phyloP scores from a whole-genome alignment of 345 rosid species.

The Brassica carinata region DNA sequence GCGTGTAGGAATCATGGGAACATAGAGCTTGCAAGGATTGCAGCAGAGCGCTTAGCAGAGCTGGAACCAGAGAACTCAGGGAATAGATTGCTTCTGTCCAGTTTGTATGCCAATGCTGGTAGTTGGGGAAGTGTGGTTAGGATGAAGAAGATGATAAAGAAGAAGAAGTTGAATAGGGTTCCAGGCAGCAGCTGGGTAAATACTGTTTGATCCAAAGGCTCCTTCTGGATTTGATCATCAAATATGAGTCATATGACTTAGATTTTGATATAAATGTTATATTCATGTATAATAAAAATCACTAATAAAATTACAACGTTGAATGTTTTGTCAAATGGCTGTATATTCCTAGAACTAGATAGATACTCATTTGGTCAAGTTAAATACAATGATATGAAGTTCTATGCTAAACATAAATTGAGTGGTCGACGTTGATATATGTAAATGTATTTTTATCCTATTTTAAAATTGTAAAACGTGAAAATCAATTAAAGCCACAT shows the following conservation, averaged over 20 bases:
- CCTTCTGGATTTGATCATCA: neutral
- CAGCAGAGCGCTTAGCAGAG: constrained; percentile 60
- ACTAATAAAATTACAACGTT: neutral
- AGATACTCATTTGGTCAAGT: no score
- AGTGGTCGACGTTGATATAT: no score
- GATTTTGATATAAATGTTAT: neutral
- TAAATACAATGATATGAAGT: no score
- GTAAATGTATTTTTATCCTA: no score
- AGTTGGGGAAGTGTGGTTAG: constrained; percentile 56
- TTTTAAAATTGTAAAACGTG: no score
- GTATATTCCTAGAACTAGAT: no score
- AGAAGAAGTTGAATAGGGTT: constrained; percentile 47
- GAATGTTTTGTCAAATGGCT: no score
- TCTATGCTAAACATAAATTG: no score
- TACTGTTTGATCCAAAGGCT: constrained; percentile 31
- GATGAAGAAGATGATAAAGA: constrained; percentile 57
- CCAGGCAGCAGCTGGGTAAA: constrained; percentile 78
- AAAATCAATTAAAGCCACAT: no score
- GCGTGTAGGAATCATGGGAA: constrained; percentile 79
- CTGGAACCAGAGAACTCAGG: constrained; percentile 78
- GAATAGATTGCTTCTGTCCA: constrained; percentile 53
- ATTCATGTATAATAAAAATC: no score
- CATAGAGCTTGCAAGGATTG: constrained; percentile 65
- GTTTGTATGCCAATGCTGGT: constrained; percentile 65
- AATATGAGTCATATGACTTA: constrained; percentile 3